phyloP scores from a whole-genome alignment of 2,329 filamentous ascomycete genomes.

The Ascochyta pisi region DNA sequence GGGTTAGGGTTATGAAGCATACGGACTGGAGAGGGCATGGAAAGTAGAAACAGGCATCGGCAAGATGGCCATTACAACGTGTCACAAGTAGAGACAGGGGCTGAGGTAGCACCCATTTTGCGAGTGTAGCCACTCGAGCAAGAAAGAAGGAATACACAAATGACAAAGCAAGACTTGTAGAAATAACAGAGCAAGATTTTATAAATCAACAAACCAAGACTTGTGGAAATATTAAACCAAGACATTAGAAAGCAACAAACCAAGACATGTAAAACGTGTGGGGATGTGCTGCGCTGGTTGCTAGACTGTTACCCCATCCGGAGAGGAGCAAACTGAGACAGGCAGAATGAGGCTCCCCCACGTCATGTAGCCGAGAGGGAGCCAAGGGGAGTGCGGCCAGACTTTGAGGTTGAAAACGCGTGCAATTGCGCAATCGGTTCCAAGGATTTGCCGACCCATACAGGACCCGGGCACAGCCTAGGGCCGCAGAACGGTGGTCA shows the following conservation, averaged over 20 bases:
- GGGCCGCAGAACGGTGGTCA: constrained; percentile 22
- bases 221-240: too few relatives aligned
- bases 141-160: background rate
- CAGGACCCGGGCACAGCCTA: constrained; percentile 30
- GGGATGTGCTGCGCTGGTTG: constrained; percentile 3
- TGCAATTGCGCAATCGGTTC: constrained; percentile 49
- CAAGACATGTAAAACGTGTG: too few relatives aligned
- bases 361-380: constrained; percentile 7
- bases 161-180: background rate
- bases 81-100: constrained; percentile 21
- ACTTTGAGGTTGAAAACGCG: constrained; percentile 34
- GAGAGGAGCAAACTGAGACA: constrained; percentile 9
- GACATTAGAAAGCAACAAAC: too few relatives aligned
- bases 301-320: constrained; percentile 9
- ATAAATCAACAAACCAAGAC: too few relatives aligned
- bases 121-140: constrained; percentile 10
- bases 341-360: background rate
- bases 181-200: background rate
- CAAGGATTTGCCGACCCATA: constrained; percentile 44
- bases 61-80: constrained; percentile 15
- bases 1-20: constrained; percentile 25
- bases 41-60: constrained; percentile 10
- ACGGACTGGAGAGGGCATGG: constrained; percentile 6
- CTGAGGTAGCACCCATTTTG: constrained; percentile 31
- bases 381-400: constrained; percentile 7